These are phyloP conservation scores for Podospora appendiculata DNA, from an alignment of 495 filamentous ascomycete genomes.

Conservation along the genomic window DNA sequence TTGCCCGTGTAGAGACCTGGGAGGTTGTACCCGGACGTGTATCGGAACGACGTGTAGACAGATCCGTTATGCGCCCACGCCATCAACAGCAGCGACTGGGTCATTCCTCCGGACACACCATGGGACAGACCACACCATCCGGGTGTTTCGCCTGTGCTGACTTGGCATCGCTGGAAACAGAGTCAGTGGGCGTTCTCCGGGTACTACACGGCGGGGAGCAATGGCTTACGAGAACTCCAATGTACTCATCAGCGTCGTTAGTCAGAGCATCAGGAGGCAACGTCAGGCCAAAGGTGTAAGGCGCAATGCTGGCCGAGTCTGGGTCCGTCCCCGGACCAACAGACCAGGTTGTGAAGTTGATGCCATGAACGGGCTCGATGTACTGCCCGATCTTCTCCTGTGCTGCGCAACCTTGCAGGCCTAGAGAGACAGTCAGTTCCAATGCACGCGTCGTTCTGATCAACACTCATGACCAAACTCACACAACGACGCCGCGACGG, in stretches of 20 bases:
- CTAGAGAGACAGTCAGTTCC: constrained; percentile 11
- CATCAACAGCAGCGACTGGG: constrained; percentile 48
- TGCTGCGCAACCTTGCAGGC: constrained; percentile 14
- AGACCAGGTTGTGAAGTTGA: constrained; percentile 35
- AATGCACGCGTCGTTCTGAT: neutral
- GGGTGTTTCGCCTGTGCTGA: constrained; percentile 12
- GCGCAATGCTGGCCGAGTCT: constrained; percentile 10
- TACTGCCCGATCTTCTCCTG: constrained; percentile 21
- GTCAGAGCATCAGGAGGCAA: constrained; percentile 45
- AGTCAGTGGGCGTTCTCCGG: neutral
- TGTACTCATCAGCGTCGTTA: constrained; percentile 48
- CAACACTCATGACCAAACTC: constrained; percentile 1
- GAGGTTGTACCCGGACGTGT: constrained; percentile 47
- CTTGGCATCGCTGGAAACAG: constrained; percentile 18
- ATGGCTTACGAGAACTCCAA: constrained; percentile 41
- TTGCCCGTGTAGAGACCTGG: constrained; percentile 52
- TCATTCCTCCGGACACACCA: constrained; percentile 46
- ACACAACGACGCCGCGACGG: constrained; percentile 23
- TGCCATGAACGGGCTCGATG: constrained; percentile 33
- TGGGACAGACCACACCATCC: constrained; percentile 54
- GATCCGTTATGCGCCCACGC: constrained; percentile 44
- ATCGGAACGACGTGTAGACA: constrained; percentile 49
- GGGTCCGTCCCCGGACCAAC: constrained; percentile 10
- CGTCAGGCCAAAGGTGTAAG: constrained; percentile 46
- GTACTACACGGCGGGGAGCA: constrained; percentile 2